Percentiles rank a stretch among this genome's conserved stretches.
Evolutionary conservation across 768 basidiomycete species (phyloP).

Genomic region (Mycena olivaceomarginata): DNA sequence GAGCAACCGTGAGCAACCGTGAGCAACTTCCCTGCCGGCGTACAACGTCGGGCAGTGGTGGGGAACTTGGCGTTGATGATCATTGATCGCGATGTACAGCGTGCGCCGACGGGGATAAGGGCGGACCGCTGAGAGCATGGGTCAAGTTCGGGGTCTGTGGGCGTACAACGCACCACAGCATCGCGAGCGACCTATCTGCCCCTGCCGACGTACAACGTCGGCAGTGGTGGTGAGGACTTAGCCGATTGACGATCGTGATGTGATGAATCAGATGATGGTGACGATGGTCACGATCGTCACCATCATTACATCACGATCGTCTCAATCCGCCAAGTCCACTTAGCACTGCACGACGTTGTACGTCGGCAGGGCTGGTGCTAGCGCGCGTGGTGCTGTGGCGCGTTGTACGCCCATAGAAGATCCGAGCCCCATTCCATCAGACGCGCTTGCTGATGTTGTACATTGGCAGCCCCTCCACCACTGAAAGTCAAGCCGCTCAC

Average conservation of each 20-base stretch:
- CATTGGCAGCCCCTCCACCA: slow-evolving; percentile 14
- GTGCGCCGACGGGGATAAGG: not conserved
- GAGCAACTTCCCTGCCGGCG: slow-evolving; percentile 16
- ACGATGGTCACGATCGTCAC: too few relatives aligned
- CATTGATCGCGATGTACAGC: not conserved
- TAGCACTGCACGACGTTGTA: slow-evolving; percentile 12
- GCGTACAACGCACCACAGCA: slow-evolving; percentile 26
- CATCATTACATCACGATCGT: not conserved
- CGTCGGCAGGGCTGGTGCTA: slow-evolving; percentile 31
- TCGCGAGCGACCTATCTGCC: not conserved
- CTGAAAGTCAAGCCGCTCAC: too few relatives aligned
- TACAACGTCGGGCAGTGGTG: slow-evolving; percentile 31
- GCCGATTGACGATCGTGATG: too few relatives aligned
- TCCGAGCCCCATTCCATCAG: not conserved
- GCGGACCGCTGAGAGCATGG: not conserved
- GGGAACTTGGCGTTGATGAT: too few relatives aligned
- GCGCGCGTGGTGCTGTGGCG: slow-evolving; percentile 2
- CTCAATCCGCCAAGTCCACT: not conserved
- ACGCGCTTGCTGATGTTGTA: slow-evolving; percentile 35
- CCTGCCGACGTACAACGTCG: slow-evolving; percentile 37
- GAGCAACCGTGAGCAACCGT: too few relatives aligned
- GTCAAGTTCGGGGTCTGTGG: too few relatives aligned
- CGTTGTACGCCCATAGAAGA: slow-evolving; percentile 26
- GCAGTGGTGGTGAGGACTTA: slow-evolving; percentile 1
- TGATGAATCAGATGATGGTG: not conserved